phyloP scores from a whole-genome alignment of 805 yeast genomes.

The Suhomyces sp. region DNA sequence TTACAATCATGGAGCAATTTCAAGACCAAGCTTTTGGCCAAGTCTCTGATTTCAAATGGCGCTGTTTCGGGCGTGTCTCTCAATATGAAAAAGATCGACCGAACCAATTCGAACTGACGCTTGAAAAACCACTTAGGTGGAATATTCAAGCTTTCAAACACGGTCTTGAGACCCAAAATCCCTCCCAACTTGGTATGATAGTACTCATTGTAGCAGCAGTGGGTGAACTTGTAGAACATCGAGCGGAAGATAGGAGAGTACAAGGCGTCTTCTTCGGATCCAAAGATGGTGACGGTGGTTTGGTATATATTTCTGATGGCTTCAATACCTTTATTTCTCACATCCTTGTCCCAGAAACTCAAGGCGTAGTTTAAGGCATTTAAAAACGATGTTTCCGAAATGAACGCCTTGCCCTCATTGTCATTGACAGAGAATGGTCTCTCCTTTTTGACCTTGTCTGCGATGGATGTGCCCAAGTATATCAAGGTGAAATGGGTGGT shows the following conservation, averaged over 20 bases:
- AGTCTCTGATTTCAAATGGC: conserved; percentile 70
- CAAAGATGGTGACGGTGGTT: conserved; percentile 65
- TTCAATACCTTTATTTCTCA: conserved; percentile 66
- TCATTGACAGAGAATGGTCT: conserved; percentile 73
- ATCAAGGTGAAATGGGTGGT: conserved; percentile 77
- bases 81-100: conserved; percentile 84
- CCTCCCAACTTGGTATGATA: conserved; percentile 89
- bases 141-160: conserved; percentile 64
- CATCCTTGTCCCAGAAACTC: conserved; percentile 69
- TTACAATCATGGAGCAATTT: conserved; percentile 67
- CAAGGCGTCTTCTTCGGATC: conserved; percentile 59
- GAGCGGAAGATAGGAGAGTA: conserved; percentile 73
- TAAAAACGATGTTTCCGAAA: conserved; percentile 68
- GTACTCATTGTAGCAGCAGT: conserved; percentile 85
- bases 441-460: conserved; percentile 63
- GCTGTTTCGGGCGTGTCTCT: conserved; percentile 89
- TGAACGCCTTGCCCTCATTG: conserved; percentile 69
- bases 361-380: conserved; percentile 77
- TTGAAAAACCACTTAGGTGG: conserved; percentile 72
- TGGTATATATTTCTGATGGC: conserved; percentile 62
- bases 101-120: conserved; percentile 78
- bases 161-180: conserved; percentile 71
- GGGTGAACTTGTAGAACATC: conserved; percentile 79
- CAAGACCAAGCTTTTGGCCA: conserved; percentile 67
- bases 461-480: conserved; percentile 70